These are phyloP conservation scores for Ogataea nitratoaversa DNA, from an alignment of 805 yeast species.

Conservation along the genomic window DNA sequence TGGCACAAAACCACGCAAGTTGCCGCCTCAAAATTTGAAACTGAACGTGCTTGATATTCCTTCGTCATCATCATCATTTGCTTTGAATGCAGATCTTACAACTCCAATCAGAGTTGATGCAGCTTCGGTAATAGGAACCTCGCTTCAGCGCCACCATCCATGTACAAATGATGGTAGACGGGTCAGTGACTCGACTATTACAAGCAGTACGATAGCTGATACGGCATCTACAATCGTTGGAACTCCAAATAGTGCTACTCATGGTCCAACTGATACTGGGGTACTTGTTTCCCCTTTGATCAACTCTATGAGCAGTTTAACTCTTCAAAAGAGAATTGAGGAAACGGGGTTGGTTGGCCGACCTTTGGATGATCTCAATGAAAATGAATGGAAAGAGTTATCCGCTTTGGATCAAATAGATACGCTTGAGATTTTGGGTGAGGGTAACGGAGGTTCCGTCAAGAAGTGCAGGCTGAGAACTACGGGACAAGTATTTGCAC, in stretches of 20 bases:
- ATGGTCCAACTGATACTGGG: not conserved
- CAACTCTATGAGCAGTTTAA: conserved; percentile 7
- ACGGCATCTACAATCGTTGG: conserved; percentile 1
- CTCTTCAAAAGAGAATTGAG: conserved; percentile 1
- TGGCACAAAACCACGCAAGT: not conserved
- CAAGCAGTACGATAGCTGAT: conserved; percentile 1
- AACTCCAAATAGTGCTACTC: not conserved
- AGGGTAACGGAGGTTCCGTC: conserved; percentile 93
- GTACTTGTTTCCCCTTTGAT: conserved; percentile 8
- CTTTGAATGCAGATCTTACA: conserved; percentile 1
- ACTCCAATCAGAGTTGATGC: conserved; percentile 10
- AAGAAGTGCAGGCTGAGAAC: conserved; percentile 64
- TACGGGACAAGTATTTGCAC: conserved; percentile 68
- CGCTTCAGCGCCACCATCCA: not conserved
- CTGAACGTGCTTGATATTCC: conserved; percentile 3
- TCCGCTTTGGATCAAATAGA: conserved; percentile 58
- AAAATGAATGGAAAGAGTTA: conserved; percentile 68
- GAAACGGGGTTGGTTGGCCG: conserved; percentile 2
- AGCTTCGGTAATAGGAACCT: too few species aligned
- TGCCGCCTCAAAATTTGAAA: conserved; percentile 3
- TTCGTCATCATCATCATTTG: not conserved
- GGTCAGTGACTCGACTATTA: conserved; percentile 1
- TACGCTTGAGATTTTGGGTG: conserved; percentile 75
- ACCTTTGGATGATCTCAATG: conserved; percentile 46
- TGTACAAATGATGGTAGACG: conserved; percentile 1